Conservation (phyloP, 495 filamentous ascomycete species). For the Talaromyces borbonicus region DNA sequence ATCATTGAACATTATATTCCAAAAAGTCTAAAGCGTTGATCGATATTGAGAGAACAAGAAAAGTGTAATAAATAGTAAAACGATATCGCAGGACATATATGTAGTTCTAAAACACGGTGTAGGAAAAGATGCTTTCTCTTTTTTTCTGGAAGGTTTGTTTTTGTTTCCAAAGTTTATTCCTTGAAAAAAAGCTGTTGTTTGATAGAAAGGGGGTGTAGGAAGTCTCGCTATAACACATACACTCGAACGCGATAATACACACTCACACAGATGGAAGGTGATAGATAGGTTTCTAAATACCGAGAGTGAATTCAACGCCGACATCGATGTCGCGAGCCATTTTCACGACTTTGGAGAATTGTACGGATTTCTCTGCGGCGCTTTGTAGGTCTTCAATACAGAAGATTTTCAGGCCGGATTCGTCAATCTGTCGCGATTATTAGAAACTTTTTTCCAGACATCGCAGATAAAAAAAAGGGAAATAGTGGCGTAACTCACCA, state of each 20-base stretch:
- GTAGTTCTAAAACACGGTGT: too few species aligned
- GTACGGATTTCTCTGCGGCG: conserved; percentile 95
- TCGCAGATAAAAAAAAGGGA: not conserved
- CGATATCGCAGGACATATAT: too few species aligned
- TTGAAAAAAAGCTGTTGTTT: too few species aligned
- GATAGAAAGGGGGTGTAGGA: conserved; percentile 9
- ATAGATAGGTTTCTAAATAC: conserved; percentile 64
- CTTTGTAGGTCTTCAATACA: conserved; percentile 96
- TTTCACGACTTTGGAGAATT: conserved; percentile 98
- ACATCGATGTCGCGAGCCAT: conserved; percentile 98
- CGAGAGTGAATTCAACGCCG: conserved; percentile 92
- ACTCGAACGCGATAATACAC: not conserved
- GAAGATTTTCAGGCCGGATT: conserved; percentile 98
- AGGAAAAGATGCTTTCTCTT: too few species aligned
- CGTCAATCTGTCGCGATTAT: conserved; percentile 62
- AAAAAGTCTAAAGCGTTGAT: too few species aligned
- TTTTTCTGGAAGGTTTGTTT: too few species aligned
- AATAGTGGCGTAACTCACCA: conserved; percentile 39
- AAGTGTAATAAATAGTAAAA: too few species aligned
- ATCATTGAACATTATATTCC: too few species aligned
- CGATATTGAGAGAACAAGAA: too few species aligned
- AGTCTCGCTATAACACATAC: too few species aligned
- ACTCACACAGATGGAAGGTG: not conserved
- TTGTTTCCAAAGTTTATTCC: too few species aligned
- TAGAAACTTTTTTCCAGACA: conserved; percentile 1